phyloP scores from a whole-genome alignment of 139 green algal species.

The Picochlorum sp. region DNA sequence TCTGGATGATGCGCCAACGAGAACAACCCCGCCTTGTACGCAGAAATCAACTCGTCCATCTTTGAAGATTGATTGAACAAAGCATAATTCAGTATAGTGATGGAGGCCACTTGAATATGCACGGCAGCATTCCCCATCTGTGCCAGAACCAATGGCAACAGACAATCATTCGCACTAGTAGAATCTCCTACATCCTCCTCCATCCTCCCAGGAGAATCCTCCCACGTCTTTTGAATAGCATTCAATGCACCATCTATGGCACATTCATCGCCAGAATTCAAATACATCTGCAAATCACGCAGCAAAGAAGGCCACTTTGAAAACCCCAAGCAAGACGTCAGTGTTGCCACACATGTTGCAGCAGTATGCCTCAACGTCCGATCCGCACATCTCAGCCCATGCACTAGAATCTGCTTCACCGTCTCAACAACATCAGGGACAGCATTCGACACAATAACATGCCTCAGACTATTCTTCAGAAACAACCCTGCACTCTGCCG shows the following conservation, averaged over 20 bases:
- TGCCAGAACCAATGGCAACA: slow-evolving; percentile 63
- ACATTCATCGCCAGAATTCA: slow-evolving; percentile 28
- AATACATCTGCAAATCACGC: slow-evolving; percentile 35
- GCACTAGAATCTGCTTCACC: slow-evolving; percentile 53
- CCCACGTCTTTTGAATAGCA: slow-evolving; percentile 79
- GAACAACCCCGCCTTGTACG: slow-evolving; percentile 74
- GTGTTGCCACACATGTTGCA: slow-evolving; percentile 49
- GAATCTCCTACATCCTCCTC: slow-evolving; percentile 33
- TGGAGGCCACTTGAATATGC: slow-evolving; percentile 35
- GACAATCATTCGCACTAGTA: slow-evolving; percentile 21
- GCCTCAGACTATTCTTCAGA: slow-evolving; percentile 90
- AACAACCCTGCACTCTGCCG: slow-evolving; percentile 85
- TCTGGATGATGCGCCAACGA: slow-evolving; percentile 63
- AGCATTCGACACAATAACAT: not conserved
- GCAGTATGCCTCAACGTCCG: slow-evolving; percentile 70
- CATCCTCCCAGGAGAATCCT: slow-evolving; percentile 60
- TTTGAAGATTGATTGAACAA: slow-evolving; percentile 46
- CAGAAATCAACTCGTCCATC: slow-evolving; percentile 48
- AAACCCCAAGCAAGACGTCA: slow-evolving; percentile 29
- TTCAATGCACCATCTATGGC: slow-evolving; percentile 79
- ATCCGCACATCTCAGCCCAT: slow-evolving; percentile 44
- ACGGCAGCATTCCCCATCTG: slow-evolving; percentile 36
- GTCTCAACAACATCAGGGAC: not conserved
- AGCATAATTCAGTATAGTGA: slow-evolving; percentile 67
- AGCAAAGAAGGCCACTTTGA: slow-evolving; percentile 73